A percentile compares a stretch with the other conserved stretches of the same genome.
phyloP scores from a whole-genome alignment of 1,284 basidiomycete species.

The Leccinum pachyderme region DNA sequence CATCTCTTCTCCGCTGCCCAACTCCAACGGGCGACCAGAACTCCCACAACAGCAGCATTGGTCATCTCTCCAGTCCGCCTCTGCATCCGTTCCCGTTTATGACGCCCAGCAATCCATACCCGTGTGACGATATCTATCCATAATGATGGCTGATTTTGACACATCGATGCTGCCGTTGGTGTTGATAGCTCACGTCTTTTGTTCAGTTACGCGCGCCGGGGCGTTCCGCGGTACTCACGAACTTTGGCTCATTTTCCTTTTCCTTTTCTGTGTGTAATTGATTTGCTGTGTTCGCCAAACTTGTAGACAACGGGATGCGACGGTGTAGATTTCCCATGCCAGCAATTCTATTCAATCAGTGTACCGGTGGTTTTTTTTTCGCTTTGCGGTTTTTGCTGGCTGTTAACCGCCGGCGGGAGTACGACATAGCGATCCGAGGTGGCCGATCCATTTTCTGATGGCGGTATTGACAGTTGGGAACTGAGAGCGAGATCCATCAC shows the following conservation, averaged over 20 bases:
- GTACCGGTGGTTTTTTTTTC: not conserved
- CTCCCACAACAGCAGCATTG: not conserved
- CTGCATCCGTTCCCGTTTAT: not conserved
- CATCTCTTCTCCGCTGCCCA: not conserved
- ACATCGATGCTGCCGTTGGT: not conserved
- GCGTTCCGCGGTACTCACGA: not conserved
- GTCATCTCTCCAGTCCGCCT: not conserved
- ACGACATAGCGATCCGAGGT: not conserved
- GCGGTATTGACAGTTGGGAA: not conserved
- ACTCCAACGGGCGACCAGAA: not conserved
- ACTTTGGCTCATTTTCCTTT: not conserved
- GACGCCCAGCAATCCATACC: not conserved
- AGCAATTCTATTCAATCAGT: not conserved
- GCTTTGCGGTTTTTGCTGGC: not conserved
- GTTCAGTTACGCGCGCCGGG: not conserved
- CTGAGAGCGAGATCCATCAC: not conserved
- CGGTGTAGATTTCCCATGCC: not conserved
- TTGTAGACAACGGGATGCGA: not conserved
- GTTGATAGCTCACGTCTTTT: not conserved
- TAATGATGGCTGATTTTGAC: not conserved
- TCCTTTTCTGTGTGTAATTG: not conserved
- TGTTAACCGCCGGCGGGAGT: not conserved
- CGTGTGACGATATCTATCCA: conserved; percentile 7
- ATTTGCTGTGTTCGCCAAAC: not conserved
- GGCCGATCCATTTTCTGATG: not conserved